Conservation (phyloP, 495 filamentous ascomycete species). For the Penicillium lividum region DNA sequence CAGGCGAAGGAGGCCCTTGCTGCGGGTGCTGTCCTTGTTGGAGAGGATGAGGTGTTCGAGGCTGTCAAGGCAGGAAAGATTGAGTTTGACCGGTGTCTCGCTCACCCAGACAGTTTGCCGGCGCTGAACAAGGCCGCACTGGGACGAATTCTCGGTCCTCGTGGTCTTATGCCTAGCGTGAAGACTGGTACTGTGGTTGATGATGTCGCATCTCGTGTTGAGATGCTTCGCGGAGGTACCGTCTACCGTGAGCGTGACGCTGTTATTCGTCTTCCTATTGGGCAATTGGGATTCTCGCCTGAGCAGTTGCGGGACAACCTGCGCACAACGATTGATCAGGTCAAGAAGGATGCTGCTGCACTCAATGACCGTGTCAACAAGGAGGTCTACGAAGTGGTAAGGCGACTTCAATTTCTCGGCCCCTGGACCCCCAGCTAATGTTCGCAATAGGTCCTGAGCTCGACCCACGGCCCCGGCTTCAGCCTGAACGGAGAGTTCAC, state of each 20-base stretch:
- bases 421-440: background rate
- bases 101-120: constrained; percentile 72
- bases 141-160: constrained; percentile 81
- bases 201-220: constrained; percentile 68
- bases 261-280: constrained; percentile 83
- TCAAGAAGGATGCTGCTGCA: constrained; percentile 74
- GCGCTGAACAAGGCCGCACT: constrained; percentile 75
- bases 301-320: constrained; percentile 84
- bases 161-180: constrained; percentile 84
- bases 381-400: constrained; percentile 83
- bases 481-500: constrained; percentile 77
- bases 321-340: constrained; percentile 67
- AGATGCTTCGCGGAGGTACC: constrained; percentile 77
- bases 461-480: constrained; percentile 83
- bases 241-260: constrained; percentile 85
- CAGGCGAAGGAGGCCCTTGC: constrained; percentile 66
- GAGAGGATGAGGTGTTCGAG: constrained; percentile 83
- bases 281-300: constrained; percentile 87
- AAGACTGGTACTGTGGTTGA: constrained; percentile 87
- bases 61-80: constrained; percentile 71
- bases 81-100: constrained; percentile 86
- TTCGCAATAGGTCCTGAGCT: constrained; percentile 69
- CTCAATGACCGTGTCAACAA: constrained; percentile 75
- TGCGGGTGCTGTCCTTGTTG: constrained; percentile 78
- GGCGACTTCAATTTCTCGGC: constrained; percentile 20